Base-by-base conservation (phyloP, 106 monocot species). In the Xerophyta viscosa region DNA sequence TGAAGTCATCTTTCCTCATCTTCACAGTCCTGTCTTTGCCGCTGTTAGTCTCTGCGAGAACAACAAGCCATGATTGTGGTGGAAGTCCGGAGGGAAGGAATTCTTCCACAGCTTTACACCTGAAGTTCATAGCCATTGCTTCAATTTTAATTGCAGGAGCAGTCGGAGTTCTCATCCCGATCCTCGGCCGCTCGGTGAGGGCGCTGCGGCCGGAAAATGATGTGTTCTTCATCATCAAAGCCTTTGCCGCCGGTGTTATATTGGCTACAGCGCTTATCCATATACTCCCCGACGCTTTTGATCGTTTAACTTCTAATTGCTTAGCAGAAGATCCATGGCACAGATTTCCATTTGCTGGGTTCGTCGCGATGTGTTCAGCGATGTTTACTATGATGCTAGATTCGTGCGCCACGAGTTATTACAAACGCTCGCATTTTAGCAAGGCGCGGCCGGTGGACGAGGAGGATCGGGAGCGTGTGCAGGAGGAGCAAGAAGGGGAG, bases 311-410 rank as follows among this genome's bases (percentile, higher is more conserved):
- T 4, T 85, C 79, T 13, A 64, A 62, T 44, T 84, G 84, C 67
- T 48, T 90, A 14, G 20, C 13, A 4, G 60, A 56, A 52, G 37
- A 43, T 18, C 74, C 74, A 5, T 81, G 76, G 83, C 59, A 28
- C 2, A 29, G 9, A 1, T 91, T 91, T 69, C 91, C 91, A 11
- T 59, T 91, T 41, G 66, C 85, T 6, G 81, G 81, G 6, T 78
- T 91, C 30, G 47, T 85, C 20, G 63, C 81, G 11, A 85, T 91
- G 91, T 33, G 27, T 12, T 74, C 91, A 46, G 84, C 91, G 4
- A 27, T 91, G 41, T 63, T 20, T 29, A 86, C 86, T 14, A 68
- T 86, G 78, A 65, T 86, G 72, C 33, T 82, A 14, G 86, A 92
- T 52, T 82, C 77, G 1, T 54, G 66, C 8, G 86, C 81, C 6